These are phyloP conservation scores for Phyllosticta capitalensis DNA, from an alignment of 2,329 filamentous ascomycete species.

Conservation along the genomic window DNA sequence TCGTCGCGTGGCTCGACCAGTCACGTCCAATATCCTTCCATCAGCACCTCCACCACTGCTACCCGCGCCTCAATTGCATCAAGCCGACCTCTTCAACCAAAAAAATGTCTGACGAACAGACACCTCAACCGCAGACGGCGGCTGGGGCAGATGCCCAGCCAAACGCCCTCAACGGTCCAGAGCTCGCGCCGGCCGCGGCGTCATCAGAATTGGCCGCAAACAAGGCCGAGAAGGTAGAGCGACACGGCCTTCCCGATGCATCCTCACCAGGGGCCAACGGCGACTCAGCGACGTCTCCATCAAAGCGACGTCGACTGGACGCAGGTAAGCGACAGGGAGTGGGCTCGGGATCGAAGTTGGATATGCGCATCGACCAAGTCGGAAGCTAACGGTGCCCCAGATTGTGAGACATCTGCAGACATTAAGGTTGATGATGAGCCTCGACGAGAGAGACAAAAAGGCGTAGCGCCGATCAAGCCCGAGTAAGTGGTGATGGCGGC, in stretches of 20 bases:
- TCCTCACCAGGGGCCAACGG: conserved; percentile 16
- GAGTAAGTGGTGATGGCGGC: conserved; percentile 45
- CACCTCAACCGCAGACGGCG: background rate
- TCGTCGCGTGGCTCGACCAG: background rate
- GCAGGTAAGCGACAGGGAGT: conserved; percentile 2
- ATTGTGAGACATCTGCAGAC: background rate
- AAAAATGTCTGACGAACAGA: conserved; percentile 4
- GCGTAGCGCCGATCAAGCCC: conserved; percentile 61
- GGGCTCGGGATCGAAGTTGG: background rate
- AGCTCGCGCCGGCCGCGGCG: conserved; percentile 19
- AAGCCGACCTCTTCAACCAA: background rate
- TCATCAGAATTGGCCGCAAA: conserved; percentile 25
- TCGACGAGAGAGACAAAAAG: conserved; percentile 31
- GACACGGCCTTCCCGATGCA: conserved; percentile 18
- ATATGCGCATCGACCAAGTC: conserved; percentile 1
- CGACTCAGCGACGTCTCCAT: conserved; percentile 25
- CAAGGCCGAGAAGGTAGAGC: conserved; percentile 32
- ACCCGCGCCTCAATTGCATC: background rate
- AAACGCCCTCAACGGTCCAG: conserved; percentile 4
- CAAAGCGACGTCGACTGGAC: conserved; percentile 11
- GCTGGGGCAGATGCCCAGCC: background rate
- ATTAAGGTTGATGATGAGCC: background rate
- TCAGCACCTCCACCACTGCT: background rate
- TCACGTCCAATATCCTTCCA: background rate
- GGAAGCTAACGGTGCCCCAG: conserved; percentile 2